Percentiles rank a stretch among this genome's conserved stretches.
Conservation (phyloP, 140 eudicot species). For the Cichorium intybus region DNA sequence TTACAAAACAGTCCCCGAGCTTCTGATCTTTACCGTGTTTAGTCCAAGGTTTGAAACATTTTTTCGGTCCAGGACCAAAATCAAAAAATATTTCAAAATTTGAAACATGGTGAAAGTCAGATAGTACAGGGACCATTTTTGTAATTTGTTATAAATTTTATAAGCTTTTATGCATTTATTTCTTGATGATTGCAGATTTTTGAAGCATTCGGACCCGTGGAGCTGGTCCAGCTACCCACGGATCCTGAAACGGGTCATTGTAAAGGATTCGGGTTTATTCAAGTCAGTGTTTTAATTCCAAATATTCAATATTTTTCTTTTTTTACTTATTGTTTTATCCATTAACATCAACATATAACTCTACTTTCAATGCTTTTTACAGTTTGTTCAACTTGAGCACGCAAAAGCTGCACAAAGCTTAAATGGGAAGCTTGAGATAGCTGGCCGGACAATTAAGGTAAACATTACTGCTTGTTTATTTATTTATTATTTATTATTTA, state of each 20-base stretch:
- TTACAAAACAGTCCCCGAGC: no score
- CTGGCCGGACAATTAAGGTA: constrained; percentile 88
- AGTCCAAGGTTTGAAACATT: no score
- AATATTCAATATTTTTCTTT: background rate
- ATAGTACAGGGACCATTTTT: no score
- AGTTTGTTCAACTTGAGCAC: constrained; percentile 90
- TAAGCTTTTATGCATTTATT: background rate
- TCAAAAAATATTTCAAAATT: no score
- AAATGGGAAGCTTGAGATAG: constrained; percentile 88
- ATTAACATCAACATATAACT: background rate
- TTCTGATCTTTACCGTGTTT: no score
- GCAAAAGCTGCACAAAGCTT: constrained; percentile 87
- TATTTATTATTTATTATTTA: background rate
- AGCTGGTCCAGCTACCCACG: constrained; percentile 85
- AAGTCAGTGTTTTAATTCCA: constrained; percentile 44
- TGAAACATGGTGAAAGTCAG: no score
- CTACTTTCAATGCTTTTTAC: background rate
- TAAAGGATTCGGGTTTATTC: constrained; percentile 93
- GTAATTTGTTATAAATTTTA: background rate
- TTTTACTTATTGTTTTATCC: background rate
- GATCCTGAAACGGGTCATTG: constrained; percentile 89
- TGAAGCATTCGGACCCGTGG: constrained; percentile 94
- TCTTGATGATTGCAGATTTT: constrained; percentile 51
- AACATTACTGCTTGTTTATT: background rate
- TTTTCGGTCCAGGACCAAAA: no score